These are phyloP conservation scores for Camellia japonica DNA, from an alignment of 148 eudicot species.

Conservation along the genomic window DNA sequence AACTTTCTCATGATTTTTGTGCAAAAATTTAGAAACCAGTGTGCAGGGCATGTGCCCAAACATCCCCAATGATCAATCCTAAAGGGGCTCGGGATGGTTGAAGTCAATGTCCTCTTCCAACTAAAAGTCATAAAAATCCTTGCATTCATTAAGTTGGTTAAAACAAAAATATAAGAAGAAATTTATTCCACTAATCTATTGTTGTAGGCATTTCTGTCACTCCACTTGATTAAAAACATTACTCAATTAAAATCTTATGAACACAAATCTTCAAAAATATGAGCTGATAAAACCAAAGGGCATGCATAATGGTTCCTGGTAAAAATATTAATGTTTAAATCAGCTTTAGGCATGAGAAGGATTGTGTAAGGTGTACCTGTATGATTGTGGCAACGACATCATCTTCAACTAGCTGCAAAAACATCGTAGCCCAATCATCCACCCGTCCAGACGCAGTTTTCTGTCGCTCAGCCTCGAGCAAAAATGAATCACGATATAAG, in stretches of 20 bases:
- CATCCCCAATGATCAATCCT: slow-evolving; percentile 1
- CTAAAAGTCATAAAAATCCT: not conserved
- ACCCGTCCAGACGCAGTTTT: slow-evolving; percentile 44
- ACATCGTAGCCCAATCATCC: slow-evolving; percentile 68
- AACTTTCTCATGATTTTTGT: not conserved
- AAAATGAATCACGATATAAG: slow-evolving; percentile 72
- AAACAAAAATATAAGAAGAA: not conserved
- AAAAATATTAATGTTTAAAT: not conserved
- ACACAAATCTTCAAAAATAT: not conserved
- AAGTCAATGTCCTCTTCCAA: slow-evolving; percentile 3
- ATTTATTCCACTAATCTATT: not conserved
- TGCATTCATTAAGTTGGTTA: not conserved
- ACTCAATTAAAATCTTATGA: not conserved
- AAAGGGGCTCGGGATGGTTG: not conserved
- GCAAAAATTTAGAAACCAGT: not conserved
- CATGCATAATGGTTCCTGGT: not conserved
- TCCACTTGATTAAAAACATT: not conserved
- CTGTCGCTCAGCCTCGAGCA: slow-evolving; percentile 91
- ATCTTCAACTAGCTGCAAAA: slow-evolving; percentile 60
- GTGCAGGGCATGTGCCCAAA: not conserved
- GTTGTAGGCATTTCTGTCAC: not conserved
- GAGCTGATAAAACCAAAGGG: not conserved
- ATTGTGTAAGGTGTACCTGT: slow-evolving; percentile 49
- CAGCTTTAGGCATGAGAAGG: not conserved
- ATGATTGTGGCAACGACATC: slow-evolving; percentile 76